Conservation (phyloP, 129 eudicot genomes). For the Kitagawia praeruptora region DNA sequence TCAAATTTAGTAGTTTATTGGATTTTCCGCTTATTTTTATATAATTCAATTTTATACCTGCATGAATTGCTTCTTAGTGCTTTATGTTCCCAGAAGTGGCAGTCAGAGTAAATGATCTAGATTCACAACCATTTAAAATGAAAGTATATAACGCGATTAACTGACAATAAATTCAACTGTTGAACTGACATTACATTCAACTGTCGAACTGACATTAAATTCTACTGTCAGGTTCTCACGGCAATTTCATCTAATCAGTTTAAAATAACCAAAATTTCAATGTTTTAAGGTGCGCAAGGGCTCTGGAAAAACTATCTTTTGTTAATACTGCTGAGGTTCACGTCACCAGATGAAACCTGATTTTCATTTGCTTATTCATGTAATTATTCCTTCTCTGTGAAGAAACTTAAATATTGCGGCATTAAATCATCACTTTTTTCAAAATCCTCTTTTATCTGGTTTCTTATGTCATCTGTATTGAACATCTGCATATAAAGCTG, state of each 20-base stretch:
- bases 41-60: not conserved
- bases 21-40: not conserved
- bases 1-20: not conserved
- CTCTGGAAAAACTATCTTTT: not conserved
- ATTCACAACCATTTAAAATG: not conserved
- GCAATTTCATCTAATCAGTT: not conserved
- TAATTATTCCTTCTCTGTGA: not conserved
- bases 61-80: not conserved
- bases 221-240: not conserved
- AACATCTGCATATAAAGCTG: not conserved
- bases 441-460: not conserved
- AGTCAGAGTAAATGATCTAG: not conserved
- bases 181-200: not conserved
- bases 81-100: not conserved
- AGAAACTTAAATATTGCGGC: not conserved
- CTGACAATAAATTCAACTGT: not conserved
- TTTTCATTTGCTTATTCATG: not conserved
- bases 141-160: not conserved
- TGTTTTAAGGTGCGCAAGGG: not conserved
- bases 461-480: not conserved
- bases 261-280: not conserved
- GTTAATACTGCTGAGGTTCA: not conserved
- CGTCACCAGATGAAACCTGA: not conserved
- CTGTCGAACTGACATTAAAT: not conserved
- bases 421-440: not conserved